Evolutionary conservation across 495 filamentous ascomycete species (phyloP).

Genomic region (Talaromyces adpressus): DNA sequence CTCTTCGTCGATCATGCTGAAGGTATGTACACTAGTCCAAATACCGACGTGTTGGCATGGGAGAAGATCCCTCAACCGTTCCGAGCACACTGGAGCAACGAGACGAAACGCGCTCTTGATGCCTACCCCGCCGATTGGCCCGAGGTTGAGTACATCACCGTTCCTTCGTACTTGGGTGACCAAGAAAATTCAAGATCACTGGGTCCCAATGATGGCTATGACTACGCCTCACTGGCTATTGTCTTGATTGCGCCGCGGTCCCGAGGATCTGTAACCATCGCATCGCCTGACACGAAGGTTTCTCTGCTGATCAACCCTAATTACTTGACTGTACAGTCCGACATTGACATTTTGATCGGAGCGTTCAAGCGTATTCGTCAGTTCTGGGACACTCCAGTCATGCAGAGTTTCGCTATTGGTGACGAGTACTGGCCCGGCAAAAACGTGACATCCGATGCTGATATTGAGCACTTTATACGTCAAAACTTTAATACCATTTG

Average conservation of each 20-base stretch:
- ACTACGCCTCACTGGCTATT: neutral
- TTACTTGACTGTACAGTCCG: slow-evolving; percentile 35
- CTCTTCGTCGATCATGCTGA: slow-evolving; percentile 3
- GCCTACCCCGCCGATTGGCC: slow-evolving; percentile 47
- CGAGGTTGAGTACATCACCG: slow-evolving; percentile 35
- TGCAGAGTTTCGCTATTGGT: slow-evolving; percentile 12
- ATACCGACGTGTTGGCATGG: slow-evolving; percentile 27
- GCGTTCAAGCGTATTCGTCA: slow-evolving; percentile 35
- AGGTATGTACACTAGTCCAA: slow-evolving; percentile 21
- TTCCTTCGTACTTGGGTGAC: slow-evolving; percentile 15
- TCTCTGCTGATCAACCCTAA: slow-evolving; percentile 44
- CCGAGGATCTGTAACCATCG: slow-evolving; percentile 45
- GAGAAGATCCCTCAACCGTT: slow-evolving; percentile 35
- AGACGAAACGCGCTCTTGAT: slow-evolving; percentile 15
- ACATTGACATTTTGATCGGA: slow-evolving; percentile 37
- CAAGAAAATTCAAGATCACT: neutral
- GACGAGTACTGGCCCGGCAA: slow-evolving; percentile 37
- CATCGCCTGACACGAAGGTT: slow-evolving; percentile 29
- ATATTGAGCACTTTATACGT: slow-evolving; percentile 38
- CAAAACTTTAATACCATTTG: slow-evolving; percentile 33
- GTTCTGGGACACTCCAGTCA: slow-evolving; percentile 18
- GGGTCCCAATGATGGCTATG: neutral
- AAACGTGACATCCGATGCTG: slow-evolving; percentile 33
- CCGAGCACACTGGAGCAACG: slow-evolving; percentile 9
- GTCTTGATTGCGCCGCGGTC: slow-evolving; percentile 33